Conservation (phyloP, 257 asterid genomes). For the Linderniella brevidens region DNA sequence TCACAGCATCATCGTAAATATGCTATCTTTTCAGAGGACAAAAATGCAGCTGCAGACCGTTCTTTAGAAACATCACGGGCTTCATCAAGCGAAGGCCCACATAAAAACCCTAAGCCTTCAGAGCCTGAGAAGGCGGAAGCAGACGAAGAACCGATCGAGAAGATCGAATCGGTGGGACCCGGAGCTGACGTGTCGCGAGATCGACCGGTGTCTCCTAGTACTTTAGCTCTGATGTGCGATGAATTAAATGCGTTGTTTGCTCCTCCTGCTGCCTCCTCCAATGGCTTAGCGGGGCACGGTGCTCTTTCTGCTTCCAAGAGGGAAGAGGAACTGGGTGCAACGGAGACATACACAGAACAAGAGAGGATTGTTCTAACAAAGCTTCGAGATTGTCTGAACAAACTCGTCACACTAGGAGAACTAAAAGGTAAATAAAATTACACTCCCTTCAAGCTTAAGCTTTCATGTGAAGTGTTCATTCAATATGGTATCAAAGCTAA, state of each 20-base stretch:
- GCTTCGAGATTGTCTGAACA: conserved; percentile 86
- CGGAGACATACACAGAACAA: conserved; percentile 63
- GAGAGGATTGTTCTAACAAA: conserved; percentile 73
- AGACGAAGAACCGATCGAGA: conserved; percentile 27
- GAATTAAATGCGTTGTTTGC: conserved; percentile 68
- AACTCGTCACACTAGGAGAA: conserved; percentile 80
- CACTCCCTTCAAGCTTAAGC: conserved; percentile 10
- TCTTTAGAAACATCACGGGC: conserved; percentile 25
- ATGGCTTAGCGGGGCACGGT: conserved; percentile 25
- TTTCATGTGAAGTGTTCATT: too few species aligned
- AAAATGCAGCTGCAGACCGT: conserved; percentile 30
- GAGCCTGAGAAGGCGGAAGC: conserved; percentile 21
- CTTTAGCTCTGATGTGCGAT: conserved; percentile 92
- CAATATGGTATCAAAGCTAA: too few species aligned
- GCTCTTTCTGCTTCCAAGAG: conserved; percentile 25
- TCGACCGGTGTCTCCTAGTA: conserved; percentile 89
- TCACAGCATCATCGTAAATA: not conserved
- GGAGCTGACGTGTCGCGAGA: conserved; percentile 46
- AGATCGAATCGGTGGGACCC: conserved; percentile 26
- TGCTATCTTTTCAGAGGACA: conserved; percentile 27
- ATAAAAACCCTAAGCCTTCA: conserved; percentile 21
- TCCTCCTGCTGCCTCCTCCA: conserved; percentile 25
- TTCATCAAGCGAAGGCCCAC: conserved; percentile 24
- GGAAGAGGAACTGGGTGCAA: conserved; percentile 35
- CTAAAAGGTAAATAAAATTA: conserved; percentile 48